Evolutionary conservation across 306 rosid species (phyloP), one percentile per base, ranked within the genome.

Genomic region (Malus sieversii): DNA sequence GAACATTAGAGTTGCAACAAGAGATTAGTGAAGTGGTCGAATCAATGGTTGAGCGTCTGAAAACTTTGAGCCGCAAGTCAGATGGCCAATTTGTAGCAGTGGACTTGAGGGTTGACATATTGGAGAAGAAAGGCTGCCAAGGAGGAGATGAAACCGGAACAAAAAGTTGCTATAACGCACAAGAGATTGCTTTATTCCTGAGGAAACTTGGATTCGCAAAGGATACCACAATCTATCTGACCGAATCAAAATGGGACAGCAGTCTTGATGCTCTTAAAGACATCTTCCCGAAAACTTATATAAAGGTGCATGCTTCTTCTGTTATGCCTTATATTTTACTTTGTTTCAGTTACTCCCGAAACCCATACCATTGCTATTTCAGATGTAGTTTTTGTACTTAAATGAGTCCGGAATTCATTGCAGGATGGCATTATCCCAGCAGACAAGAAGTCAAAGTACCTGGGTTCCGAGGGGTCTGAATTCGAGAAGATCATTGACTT

Each of bases 401-500:
- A 74, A 14, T 71, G 51, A 52, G 27, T 62, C 53, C 83, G 64
- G 51, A 64, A 80, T 82, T 63, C 75, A 57, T 84, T 90, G 89
- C 91, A 96, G 99, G 97, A 96, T 77, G 80, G 90, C 64, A 89
- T 96, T 72, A 84, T 96, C 70, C 98, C 99, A 0, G 99, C 97
- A 4, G 99, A 96, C 66, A 92, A 90, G 84, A 95, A 92, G 86
- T 62, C 77, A 16, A 89, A 84, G 87, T 88, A 89, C 78, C 77
- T 90, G 77, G 90, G 84, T 51, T 79, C 96, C 3, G 79, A 84
- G 75, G 90, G 93, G 75, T 89, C 98, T 22, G 97, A 96, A 77
- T 80, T 88, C 15, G 98, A 92, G 85, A 96, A 92, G 78, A 90
- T 90, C 75, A 90, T 96, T 0, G 99, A 96, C 82, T 96, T 85